Evolutionary conservation across 2,329 filamentous ascomycete species (phyloP).

Genomic region (Alternaria brassicae): DNA sequence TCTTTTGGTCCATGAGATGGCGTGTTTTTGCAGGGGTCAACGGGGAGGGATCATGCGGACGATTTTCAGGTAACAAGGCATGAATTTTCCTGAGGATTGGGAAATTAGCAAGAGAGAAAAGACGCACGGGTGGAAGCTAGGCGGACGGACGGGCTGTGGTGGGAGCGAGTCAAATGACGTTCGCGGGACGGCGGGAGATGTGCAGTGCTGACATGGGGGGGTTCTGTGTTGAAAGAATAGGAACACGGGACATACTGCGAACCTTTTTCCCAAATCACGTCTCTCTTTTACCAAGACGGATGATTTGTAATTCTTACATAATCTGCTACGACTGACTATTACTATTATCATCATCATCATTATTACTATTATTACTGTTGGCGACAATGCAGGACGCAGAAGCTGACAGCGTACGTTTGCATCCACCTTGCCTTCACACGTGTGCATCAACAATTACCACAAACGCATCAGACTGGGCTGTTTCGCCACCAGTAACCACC

Average conservation of each 20-base stretch:
- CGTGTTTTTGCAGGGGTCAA: background rate
- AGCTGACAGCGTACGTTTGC: background rate
- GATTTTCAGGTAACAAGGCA: background rate
- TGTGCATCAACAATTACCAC: background rate
- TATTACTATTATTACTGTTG: too few relatives aligned
- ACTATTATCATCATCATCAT: too few relatives aligned
- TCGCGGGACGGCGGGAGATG: conserved; percentile 8
- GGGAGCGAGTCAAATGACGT: conserved; percentile 5
- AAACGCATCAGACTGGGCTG: background rate
- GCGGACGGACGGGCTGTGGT: background rate
- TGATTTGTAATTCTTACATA: background rate
- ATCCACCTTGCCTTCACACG: background rate
- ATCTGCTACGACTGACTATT: background rate
- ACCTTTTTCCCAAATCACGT: background rate
- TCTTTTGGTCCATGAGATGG: conserved; percentile 1
- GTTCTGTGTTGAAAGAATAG: background rate
- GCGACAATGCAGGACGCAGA: background rate
- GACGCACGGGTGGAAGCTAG: background rate
- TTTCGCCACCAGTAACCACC: background rate
- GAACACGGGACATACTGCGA: background rate
- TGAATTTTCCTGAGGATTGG: conserved; percentile 1
- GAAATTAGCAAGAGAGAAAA: conserved; percentile 6
- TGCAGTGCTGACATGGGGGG: conserved; percentile 3
- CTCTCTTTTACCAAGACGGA: background rate
- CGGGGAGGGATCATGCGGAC: background rate